Evolutionary conservation across 371 early-diverging fungal species (phyloP).

Genomic region (Mucor piriformis): DNA sequence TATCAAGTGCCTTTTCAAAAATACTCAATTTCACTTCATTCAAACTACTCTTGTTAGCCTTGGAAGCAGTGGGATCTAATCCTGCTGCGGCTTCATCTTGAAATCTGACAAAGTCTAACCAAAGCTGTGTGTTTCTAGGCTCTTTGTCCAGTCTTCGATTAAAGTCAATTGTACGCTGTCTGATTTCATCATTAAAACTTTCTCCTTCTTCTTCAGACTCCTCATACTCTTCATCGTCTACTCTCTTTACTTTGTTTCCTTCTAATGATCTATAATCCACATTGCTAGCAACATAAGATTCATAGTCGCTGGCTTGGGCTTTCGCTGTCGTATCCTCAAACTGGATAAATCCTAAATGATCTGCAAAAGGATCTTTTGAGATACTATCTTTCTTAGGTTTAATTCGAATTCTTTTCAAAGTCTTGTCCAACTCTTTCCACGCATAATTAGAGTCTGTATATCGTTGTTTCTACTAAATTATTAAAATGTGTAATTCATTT

Average conservation of each 20-base stretch:
- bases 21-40: conserved; percentile 76
- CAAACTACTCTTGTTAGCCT: conserved; percentile 45
- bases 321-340: conserved; percentile 15
- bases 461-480: conserved; percentile 22
- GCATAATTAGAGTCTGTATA: conserved; percentile 39
- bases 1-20: conserved; percentile 70
- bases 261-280: conserved; percentile 49
- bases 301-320: conserved; percentile 4
- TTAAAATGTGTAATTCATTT: neutral
- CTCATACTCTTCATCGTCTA: conserved; percentile 9
- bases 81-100: conserved; percentile 61
- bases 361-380: conserved; percentile 12
- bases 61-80: conserved; percentile 21
- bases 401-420: conserved; percentile 34
- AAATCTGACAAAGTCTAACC: conserved; percentile 73
- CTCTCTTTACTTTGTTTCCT: conserved; percentile 24
- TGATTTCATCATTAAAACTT: conserved; percentile 43
- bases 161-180: conserved; percentile 39
- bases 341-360: conserved; percentile 6
- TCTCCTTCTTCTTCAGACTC: conserved; percentile 39
- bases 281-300: conserved; percentile 26
- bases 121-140: conserved; percentile 61
- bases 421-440: conserved; percentile 41
- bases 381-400: conserved; percentile 3
- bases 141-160: conserved; percentile 42